Evolutionary conservation across 495 filamentous ascomycete species (phyloP).

Genomic region (Terfezia claveryi): DNA sequence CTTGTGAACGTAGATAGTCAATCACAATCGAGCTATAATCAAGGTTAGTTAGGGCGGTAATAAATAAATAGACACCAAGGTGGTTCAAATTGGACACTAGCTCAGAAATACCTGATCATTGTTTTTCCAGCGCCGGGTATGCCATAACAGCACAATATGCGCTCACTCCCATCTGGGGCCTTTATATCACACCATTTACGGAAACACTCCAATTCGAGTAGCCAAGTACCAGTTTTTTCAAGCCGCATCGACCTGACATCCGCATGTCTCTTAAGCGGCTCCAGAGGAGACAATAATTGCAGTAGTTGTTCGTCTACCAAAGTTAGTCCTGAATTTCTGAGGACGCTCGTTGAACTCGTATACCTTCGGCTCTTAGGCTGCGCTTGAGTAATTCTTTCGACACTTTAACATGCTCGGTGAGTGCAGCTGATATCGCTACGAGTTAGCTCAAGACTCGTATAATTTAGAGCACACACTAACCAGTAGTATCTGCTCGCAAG

Average conservation of each 20-base stretch:
- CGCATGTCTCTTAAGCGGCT: background rate
- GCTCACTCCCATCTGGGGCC: background rate
- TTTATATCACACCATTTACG: background rate
- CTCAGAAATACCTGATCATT: background rate
- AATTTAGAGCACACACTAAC: too few species aligned
- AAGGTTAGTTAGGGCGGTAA: too few species aligned
- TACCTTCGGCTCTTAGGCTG: too few species aligned
- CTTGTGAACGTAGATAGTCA: background rate
- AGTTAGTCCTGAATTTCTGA: too few species aligned
- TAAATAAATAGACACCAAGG: too few species aligned
- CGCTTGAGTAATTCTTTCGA: too few species aligned
- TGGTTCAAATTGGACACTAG: background rate
- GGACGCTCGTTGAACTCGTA: too few species aligned
- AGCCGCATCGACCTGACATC: background rate
- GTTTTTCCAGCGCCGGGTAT: background rate
- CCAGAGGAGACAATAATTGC: background rate
- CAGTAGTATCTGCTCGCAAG: background rate
- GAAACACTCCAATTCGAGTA: background rate
- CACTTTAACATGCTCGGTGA: too few species aligned
- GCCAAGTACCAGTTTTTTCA: background rate
- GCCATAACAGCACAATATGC: background rate
- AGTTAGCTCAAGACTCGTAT: too few species aligned
- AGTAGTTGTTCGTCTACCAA: background rate
- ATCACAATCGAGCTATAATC: background rate
- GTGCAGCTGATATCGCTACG: too few species aligned